These are phyloP conservation scores for Apiotrichum montevideense DNA, from an alignment of 1,284 basidiomycete species.

Conservation along the genomic window DNA sequence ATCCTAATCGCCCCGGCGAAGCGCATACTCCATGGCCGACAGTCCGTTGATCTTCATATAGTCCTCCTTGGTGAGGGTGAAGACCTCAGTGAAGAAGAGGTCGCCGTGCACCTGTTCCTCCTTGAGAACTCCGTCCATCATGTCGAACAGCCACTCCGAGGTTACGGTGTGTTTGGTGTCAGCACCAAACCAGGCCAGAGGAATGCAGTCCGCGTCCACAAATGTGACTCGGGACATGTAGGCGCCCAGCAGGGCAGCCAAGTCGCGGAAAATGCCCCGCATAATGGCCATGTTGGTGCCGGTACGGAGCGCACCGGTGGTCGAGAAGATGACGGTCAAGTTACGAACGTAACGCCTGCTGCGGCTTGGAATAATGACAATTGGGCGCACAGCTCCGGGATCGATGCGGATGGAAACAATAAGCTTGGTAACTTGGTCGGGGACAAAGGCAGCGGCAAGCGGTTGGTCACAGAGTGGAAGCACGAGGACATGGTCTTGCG, in stretches of 20 bases:
- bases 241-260: not conserved
- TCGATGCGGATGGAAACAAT: not conserved
- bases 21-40: not conserved
- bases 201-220: not conserved
- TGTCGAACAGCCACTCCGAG: not conserved
- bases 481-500: not conserved
- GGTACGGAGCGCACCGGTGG: not conserved
- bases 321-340: not conserved
- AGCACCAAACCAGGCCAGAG: not conserved
- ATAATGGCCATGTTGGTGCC: not conserved
- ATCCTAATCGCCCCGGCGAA: not conserved
- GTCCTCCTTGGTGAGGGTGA: not conserved
- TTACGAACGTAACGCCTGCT: not conserved
- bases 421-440: not conserved
- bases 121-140: not conserved
- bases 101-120: not conserved
- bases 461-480: not conserved
- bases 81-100: too few relatives aligned
- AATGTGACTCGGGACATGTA: not conserved
- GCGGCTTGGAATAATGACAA: not conserved
- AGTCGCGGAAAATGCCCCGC: not conserved
- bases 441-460: not conserved
- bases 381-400: not conserved
- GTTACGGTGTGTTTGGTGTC: not conserved
- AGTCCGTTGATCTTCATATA: not conserved